Evolutionary conservation across 2,329 filamentous ascomycete species (phyloP), one percentile per base, ranked within the genome.

Genomic region (Pseudogymnoascus sp.): DNA sequence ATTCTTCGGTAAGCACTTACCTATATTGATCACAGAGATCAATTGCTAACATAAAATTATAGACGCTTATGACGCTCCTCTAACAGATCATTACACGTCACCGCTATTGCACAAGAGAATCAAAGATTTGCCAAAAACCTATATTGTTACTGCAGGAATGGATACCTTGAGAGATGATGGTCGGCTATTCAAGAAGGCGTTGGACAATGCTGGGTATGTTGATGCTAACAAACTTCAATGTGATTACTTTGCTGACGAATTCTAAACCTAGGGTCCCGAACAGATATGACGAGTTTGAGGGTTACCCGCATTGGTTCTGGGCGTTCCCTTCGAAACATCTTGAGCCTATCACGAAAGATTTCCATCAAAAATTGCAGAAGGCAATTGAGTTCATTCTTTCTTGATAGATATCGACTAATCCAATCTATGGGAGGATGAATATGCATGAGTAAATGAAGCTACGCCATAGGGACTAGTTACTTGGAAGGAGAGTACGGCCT

Each of bases 301-400:
- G 73, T 25, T 75, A 75, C 64, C 74, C 74, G 4, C 74, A 75
- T 44, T 75, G 70, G 42, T 73, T 73, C 60, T 75, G 73, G 70
- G 69, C 65, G n/a, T 76, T 70, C 67, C 74, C 74, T 10, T 73
- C 74, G 6, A 40, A 67, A 50, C 62, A 66, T 63, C 42, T 67
- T 2, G 56, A 36, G 12, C 38, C 61, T 8, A 23, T 59, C 31
- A 37, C 53, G 11, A 38, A 31, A 7, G 50, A 64, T 18, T 66
- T 59, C 36, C 18, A 62, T 31, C 61, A 25, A 3, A 67, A 67
- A 18, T 44, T 67, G 56, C 46, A 18, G 14, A 56, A 65, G 21
- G 66, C 63, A 3, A 65, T 67, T 60, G 62, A 65, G 11, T 66
- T 67, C 61, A 61, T 67, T 5, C 37, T 67, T 8, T 61, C 56